These are phyloP conservation scores for Phytophthora lateralis DNA, from an alignment of 352 stramenopile genomes.

Conservation along the genomic window DNA sequence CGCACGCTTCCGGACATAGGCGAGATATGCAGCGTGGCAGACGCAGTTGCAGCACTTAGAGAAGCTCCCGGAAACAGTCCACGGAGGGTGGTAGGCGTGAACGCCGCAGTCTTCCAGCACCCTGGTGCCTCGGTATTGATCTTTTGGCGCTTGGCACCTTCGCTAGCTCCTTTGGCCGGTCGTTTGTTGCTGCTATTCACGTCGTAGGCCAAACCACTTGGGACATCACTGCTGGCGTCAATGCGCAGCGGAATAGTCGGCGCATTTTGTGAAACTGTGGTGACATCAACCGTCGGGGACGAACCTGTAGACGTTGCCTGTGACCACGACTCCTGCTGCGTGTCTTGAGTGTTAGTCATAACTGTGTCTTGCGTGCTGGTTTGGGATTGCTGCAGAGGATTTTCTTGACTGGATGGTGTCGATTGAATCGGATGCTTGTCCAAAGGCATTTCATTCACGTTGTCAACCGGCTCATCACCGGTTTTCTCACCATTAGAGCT, in stretches of 20 bases:
- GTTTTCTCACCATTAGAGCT: constrained; percentile 17
- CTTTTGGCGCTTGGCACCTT: constrained; percentile 33
- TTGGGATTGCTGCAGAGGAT: constrained; percentile 2
- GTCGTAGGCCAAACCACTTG: not conserved
- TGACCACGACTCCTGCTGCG: constrained; percentile 19
- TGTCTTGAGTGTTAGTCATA: constrained; percentile 14
- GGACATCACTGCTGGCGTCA: not conserved
- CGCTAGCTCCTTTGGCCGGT: constrained; percentile 4
- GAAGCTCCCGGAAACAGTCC: constrained; percentile 7
- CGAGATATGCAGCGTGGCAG: constrained; percentile 34
- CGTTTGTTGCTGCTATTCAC: constrained; percentile 31
- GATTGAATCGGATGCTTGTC: constrained; percentile 12
- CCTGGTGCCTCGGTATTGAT: constrained; percentile 6
- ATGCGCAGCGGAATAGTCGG: not conserved
- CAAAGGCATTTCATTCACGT: constrained; percentile 9
- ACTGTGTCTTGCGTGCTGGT: constrained; percentile 25
- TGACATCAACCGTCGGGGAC: constrained; percentile 5
- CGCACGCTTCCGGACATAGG: constrained; percentile 27
- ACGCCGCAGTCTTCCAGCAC: constrained; percentile 2
- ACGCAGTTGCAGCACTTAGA: constrained; percentile 16
- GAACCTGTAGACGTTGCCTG: constrained; percentile 2
- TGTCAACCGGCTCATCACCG: constrained; percentile 2
- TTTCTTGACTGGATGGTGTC: not conserved
- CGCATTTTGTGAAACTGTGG: constrained; percentile 3
- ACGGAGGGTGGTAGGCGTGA: constrained; percentile 21